A percentile compares a stretch with the other conserved stretches of the same genome.
These are phyloP conservation scores for Saprolegnia parasitica DNA, from an alignment of 352 stramenopile species.

Conservation along the genomic window DNA sequence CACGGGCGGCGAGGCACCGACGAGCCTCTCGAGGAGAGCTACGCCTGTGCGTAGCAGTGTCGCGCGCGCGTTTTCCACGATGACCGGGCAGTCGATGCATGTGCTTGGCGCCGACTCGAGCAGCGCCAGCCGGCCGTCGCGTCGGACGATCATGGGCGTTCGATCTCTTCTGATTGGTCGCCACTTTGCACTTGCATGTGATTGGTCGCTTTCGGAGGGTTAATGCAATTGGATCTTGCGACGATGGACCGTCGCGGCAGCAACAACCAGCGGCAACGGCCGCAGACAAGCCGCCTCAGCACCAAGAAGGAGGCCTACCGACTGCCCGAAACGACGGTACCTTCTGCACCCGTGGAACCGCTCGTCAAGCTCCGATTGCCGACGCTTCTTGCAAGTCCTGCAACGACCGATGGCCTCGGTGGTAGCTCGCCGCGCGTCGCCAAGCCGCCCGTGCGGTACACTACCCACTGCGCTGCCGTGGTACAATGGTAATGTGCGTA, in stretches of 20 bases:
- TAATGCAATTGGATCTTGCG: not conserved
- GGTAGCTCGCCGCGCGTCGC: too few relatives aligned
- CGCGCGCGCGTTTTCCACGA: not conserved
- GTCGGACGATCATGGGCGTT: slow-evolving; percentile 18
- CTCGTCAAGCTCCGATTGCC: not conserved
- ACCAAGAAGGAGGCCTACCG: not conserved
- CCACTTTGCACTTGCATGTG: not conserved
- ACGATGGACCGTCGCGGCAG: not conserved
- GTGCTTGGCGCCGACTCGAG: not conserved
- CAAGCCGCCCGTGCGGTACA: not conserved
- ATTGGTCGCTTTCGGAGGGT: slow-evolving; percentile 1
- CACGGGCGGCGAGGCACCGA: not conserved
- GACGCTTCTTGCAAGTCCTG: not conserved
- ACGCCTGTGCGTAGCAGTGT: not conserved
- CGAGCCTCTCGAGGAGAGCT: not conserved
- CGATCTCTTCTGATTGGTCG: slow-evolving; percentile 1
- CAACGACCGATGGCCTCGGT: not conserved
- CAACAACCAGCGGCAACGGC: not conserved
- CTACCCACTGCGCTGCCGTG: not conserved
- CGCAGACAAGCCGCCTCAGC: not conserved
- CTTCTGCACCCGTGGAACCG: too few relatives aligned
- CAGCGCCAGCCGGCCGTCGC: not conserved
- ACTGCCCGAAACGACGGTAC: not conserved
- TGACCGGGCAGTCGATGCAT: not conserved
- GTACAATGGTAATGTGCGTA: not conserved